These are phyloP conservation scores for Lyophyllum semitale DNA, from an alignment of 768 basidiomycete species.

Conservation along the genomic window DNA sequence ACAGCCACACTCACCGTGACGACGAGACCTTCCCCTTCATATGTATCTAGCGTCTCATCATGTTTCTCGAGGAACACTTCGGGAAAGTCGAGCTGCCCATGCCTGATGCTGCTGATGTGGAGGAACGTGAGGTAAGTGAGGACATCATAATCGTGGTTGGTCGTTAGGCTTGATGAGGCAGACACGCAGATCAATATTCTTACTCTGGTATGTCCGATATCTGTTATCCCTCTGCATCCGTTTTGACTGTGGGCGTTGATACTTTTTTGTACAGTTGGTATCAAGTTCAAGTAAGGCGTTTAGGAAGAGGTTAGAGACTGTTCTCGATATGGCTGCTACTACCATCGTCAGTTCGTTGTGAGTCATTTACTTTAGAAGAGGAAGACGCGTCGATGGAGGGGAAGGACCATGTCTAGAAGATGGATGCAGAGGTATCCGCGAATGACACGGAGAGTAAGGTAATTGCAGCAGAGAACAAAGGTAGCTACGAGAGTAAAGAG, in stretches of 20 bases:
- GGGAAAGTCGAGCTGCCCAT: constrained; percentile 86
- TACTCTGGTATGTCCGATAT: constrained; percentile 67
- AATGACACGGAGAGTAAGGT: neutral
- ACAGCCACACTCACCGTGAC: constrained; percentile 52
- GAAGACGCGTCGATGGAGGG: constrained; percentile 30
- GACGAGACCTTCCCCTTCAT: constrained; percentile 39
- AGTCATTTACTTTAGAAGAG: constrained; percentile 60
- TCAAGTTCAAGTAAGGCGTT: constrained; percentile 72
- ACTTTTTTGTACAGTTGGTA: constrained; percentile 52
- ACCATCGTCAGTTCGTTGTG: constrained; percentile 79
- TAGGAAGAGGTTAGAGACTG: constrained; percentile 77
- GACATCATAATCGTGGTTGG: constrained; percentile 62
- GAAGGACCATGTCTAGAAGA: neutral
- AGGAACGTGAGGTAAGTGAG: constrained; percentile 53
- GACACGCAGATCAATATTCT: constrained; percentile 82
- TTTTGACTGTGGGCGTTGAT: constrained; percentile 11
- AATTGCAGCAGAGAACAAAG: neutral
- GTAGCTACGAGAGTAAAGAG: constrained; percentile 15
- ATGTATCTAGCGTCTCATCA: constrained; percentile 66
- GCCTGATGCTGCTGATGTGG: constrained; percentile 53
- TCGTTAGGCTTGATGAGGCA: constrained; percentile 81
- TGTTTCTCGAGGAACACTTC: constrained; percentile 95
- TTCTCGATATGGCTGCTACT: constrained; percentile 91
- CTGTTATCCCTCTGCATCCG: neutral
- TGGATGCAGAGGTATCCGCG: neutral